Evolutionary conservation across 2,329 filamentous ascomycete genomes (phyloP).

Genomic region (Fusarium xyrophilum): DNA sequence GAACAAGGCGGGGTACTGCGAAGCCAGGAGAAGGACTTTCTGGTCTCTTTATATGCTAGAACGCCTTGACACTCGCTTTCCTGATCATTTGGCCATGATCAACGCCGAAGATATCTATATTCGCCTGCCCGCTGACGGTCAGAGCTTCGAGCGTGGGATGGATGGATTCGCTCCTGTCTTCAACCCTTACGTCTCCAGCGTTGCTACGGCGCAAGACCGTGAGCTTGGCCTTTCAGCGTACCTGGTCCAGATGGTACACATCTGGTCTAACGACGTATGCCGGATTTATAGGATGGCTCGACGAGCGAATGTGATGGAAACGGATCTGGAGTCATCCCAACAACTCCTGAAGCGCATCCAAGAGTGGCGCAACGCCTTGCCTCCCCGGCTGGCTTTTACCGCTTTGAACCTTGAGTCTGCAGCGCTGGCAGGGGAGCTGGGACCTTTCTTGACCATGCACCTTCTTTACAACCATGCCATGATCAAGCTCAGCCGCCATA

Average conservation of each 20-base stretch:
- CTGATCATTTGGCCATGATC: conserved; percentile 61
- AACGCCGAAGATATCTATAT: conserved; percentile 71
- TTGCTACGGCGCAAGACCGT: conserved; percentile 34
- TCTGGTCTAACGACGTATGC: conserved; percentile 70
- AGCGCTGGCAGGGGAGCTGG: conserved; percentile 59
- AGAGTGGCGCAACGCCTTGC: conserved; percentile 65
- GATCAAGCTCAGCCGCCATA: conserved; percentile 70
- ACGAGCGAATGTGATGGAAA: conserved; percentile 38
- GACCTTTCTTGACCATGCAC: conserved; percentile 69
- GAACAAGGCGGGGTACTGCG: conserved; percentile 63
- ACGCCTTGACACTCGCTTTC: conserved; percentile 67
- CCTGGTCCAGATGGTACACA: conserved; percentile 66
- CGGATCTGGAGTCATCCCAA: conserved; percentile 49
- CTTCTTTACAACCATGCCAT: conserved; percentile 69
- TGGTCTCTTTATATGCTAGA: conserved; percentile 77
- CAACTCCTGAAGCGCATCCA: conserved; percentile 59
- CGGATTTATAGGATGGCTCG: conserved; percentile 57
- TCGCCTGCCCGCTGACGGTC: conserved; percentile 67
- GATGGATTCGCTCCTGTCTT: conserved; percentile 67
- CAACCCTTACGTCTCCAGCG: conserved; percentile 52
- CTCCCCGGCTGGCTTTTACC: conserved; percentile 61
- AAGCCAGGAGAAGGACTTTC: conserved; percentile 73
- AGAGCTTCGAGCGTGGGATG: conserved; percentile 66
- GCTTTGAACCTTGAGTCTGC: conserved; percentile 64
- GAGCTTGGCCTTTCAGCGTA: conserved; percentile 63